Evolutionary conservation across 352 stramenopile species (phyloP), one percentile per base, ranked within the genome.

Genomic region (Pythium volutum): DNA sequence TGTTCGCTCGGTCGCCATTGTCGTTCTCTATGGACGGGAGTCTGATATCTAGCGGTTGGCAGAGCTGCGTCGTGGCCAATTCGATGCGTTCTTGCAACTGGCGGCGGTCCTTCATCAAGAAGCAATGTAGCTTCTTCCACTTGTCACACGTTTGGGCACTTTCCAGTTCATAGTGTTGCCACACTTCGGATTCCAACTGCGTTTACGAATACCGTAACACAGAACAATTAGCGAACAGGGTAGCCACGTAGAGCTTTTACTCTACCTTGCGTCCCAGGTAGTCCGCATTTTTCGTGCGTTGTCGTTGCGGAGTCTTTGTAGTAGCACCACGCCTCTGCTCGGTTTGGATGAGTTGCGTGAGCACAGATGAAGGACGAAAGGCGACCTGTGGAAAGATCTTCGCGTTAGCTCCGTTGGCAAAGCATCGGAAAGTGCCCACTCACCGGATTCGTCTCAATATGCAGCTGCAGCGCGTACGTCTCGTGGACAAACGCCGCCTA

Each of bases 131-230:
- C 49, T 69, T 59, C 50, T 83, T 88, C 76, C 78, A 86, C 23
- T 71, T 73, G 0, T 51, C 69, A 57, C 76, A 87, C 29, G 75
- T 65, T 47, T 81, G 73, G 10, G 64, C 75, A 27, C 76, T 80
- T 48, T 79, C 69, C 5, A 79, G 54, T 47, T 90, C 76, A 34
- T 79, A 86, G 31, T 86, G 76, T 47, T 88, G 73, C 4, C 73
- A 67, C 34, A 87, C 73, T 53, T 86, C 77, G 10, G 76, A 78
- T 53, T 85, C 75, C 48, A 87, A 63, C 81, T 88, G 38, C 7
- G 50, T 26, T 14, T 16, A 20, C 12, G n/a, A 38, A n/a, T 23
- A 34, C 31, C 0, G 18, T 25, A 2, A 23, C 16, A 18, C 26
- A 33, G 20, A 18, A 33, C 31, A 43, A 36, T n/a, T n/a, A n/a